Evolutionary conservation across 768 basidiomycete species (phyloP), one percentile per base, ranked within the genome.

Genomic region (Rhizopogon salebrosus): DNA sequence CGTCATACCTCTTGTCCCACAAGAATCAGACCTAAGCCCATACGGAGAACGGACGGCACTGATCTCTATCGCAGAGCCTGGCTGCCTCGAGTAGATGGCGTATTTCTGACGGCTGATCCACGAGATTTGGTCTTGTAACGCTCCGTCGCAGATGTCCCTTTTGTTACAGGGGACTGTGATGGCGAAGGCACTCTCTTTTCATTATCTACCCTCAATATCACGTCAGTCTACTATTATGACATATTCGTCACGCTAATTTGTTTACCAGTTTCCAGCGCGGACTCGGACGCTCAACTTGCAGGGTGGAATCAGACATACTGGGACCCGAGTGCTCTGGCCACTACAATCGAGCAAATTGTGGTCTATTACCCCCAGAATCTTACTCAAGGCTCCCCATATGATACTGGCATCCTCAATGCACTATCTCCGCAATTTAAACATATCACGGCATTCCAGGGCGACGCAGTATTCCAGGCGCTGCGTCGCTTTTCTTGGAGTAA

Each of bases 111-210:
- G 1, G 76, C 74, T 27, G 55, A 72, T 39, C 76, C 78, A 6
- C 70, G 72, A 55, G 60, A 67, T 13, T 67, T 80, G 6, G 70
- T 80, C 8, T 60, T 68, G 42, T 53, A 74, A 23, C 77, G 77
- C 0, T 71, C 65, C 36, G 67, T 82, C 9, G 78, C 80, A 0
- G 71, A 74, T 13, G 65, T 83, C 4, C 79, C 78, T 0, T 75
- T 76, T 55, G 64, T 83, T 24, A 77, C 39, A 73, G 79, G 79
- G 16, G 74, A 80, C 54, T 74, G 72, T 54, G 80, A 84, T 46
- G 84, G 85, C 50, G 84, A 85, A 60, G 84, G 82, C 6, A 80
- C 82, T 0, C 41, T 70, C 3, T 72, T 72, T 59, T 54, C 68
- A 0, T 20, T 71, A 6, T 46, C 58, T 2, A 58, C 41, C 0